A percentile compares a stretch with the other conserved stretches of the same genome.
phyloP scores from a whole-genome alignment of 2,329 filamentous ascomycete species.

The Fusarium mexicanum region DNA sequence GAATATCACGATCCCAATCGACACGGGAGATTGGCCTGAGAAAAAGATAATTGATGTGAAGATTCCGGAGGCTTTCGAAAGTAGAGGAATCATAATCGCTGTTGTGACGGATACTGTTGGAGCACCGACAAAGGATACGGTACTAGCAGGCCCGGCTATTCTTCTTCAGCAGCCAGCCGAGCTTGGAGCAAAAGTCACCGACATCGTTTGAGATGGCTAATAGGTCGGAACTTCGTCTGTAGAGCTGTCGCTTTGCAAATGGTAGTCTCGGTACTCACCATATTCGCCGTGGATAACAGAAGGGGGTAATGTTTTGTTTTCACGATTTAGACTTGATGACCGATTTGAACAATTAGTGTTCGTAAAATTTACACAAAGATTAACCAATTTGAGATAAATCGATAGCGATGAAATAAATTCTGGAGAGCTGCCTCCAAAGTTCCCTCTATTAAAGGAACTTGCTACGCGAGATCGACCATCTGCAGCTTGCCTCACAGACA shows the following conservation, averaged over 20 bases:
- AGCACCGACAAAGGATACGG: background rate
- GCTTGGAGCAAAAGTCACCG: background rate
- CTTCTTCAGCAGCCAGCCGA: background rate
- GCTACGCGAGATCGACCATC: accelerated
- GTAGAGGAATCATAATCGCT: background rate
- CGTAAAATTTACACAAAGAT: background rate
- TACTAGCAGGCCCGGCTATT: background rate
- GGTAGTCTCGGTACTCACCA: too few relatives aligned
- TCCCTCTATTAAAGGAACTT: background rate
- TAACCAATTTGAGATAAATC: accelerated
- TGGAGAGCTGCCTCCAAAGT: accelerated
- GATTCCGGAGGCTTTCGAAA: background rate
- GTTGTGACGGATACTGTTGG: background rate
- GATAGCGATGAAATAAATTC: accelerated
- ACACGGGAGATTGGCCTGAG: background rate
- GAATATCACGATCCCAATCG: background rate
- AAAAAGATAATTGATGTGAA: background rate
- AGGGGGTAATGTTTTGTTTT: accelerated
- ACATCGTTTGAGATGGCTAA: accelerated
- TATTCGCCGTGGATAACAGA: accelerated
- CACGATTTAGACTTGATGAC: too few relatives aligned
- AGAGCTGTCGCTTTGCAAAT: too few relatives aligned
- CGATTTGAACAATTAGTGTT: too few relatives aligned
- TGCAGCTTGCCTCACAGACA: background rate
- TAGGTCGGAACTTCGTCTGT: accelerated